Conservation (phyloP, 1,284 basidiomycete species). For the Trichosporon sp. region DNA sequence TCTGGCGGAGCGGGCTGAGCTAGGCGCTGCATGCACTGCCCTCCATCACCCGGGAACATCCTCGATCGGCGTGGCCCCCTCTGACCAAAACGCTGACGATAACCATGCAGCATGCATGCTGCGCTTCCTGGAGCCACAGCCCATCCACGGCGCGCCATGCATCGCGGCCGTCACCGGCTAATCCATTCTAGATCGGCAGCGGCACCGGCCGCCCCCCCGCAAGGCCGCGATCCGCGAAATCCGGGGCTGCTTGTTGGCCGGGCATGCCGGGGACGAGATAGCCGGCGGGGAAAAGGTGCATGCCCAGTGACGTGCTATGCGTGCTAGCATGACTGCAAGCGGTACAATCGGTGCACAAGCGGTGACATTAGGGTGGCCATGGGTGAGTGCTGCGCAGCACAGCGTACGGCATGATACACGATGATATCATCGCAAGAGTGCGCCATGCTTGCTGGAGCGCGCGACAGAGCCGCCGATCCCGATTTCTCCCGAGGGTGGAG, state of each 20-base stretch:
- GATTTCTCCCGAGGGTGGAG: constrained; percentile 2
- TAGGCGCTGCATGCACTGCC: neutral
- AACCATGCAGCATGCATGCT: neutral
- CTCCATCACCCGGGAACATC: neutral
- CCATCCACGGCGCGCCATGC: neutral
- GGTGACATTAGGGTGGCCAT: neutral
- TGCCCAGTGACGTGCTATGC: neutral
- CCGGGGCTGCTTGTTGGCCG: neutral
- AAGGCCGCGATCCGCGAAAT: neutral
- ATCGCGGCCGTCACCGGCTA: neutral
- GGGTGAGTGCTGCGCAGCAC: neutral
- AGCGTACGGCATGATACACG: neutral
- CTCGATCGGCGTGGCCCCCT: neutral
- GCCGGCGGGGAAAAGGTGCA: neutral
- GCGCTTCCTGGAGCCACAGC: neutral
- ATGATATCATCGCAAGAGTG: neutral
- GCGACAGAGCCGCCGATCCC: neutral
- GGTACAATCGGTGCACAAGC: neutral
- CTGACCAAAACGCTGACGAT: neutral
- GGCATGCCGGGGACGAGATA: neutral
- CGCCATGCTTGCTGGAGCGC: neutral
- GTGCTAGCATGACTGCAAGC: neutral
- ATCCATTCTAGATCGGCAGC: neutral
- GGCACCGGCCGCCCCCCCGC: neutral
- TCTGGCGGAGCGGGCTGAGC: no score